Evolutionary conservation across 495 filamentous ascomycete species (phyloP).

Genomic region (Amniculicola lignicola): DNA sequence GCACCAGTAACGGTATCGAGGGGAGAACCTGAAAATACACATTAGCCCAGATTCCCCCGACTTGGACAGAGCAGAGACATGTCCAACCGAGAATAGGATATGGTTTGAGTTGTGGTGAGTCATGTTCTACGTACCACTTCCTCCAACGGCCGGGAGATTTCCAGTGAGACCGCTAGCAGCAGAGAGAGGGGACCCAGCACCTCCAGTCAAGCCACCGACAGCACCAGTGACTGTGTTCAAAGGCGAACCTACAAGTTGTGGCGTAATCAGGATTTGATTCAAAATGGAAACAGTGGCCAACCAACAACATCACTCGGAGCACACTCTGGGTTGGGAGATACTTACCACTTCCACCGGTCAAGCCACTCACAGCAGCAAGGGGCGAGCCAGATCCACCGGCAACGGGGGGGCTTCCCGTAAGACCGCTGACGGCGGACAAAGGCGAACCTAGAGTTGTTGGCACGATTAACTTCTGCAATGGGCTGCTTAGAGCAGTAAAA

Average conservation of each 20-base stretch:
- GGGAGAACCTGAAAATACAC: too few relatives aligned
- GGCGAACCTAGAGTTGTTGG: too few relatives aligned
- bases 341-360: background rate
- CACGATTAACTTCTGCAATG: too few relatives aligned
- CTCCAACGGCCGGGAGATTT: background rate
- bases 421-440: background rate
- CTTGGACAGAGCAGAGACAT: too few relatives aligned
- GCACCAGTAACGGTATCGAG: background rate
- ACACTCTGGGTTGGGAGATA: too few relatives aligned
- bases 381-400: constrained; percentile 1
- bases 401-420: background rate
- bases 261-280: too few relatives aligned
- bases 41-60: too few relatives aligned
- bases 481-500: background rate
- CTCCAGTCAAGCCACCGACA: constrained; percentile 1
- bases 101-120: too few relatives aligned
- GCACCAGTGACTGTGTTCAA: background rate
- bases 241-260: too few relatives aligned
- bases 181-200: background rate
- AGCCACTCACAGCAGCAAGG: constrained; percentile 5
- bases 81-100: too few relatives aligned
- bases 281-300: background rate
- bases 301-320: background rate
- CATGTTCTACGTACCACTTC: too few relatives aligned
- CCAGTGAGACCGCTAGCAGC: background rate